Percentiles rank a stretch among this genome's conserved stretches.
These are phyloP conservation scores for Glaciozyma martinii DNA, from an alignment of 768 basidiomycete genomes.

Conservation along the genomic window DNA sequence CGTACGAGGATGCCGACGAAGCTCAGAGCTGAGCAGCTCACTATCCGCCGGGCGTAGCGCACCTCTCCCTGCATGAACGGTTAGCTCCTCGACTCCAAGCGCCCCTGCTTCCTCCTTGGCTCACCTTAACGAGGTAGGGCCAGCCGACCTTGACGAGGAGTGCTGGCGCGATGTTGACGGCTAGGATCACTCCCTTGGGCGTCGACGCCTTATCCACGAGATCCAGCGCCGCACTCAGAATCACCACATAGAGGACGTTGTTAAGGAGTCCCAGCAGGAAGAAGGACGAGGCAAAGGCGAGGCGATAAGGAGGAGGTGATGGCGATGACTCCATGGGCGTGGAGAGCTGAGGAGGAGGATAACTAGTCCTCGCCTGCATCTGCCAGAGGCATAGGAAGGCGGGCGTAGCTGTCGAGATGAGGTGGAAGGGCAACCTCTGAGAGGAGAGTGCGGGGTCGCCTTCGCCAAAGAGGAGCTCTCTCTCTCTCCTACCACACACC, in stretches of 20 bases:
- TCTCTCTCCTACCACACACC: too few relatives aligned
- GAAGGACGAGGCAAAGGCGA: conserved; percentile 13
- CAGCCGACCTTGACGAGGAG: conserved; percentile 80
- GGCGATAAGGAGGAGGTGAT: background rate
- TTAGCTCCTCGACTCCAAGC: background rate
- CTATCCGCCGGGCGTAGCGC: conserved; percentile 63
- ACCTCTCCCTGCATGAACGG: conserved; percentile 51
- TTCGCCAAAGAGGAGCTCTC: too few relatives aligned
- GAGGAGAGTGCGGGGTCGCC: too few relatives aligned
- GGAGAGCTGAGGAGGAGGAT: too few relatives aligned
- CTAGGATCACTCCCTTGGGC: conserved; percentile 87
- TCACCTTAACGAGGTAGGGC: conserved; percentile 68
- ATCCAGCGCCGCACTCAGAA: conserved; percentile 89
- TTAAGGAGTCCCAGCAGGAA: conserved; percentile 33
- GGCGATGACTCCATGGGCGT: background rate
- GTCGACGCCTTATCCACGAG: conserved; percentile 52
- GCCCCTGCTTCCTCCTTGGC: background rate
- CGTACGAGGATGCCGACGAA: conserved; percentile 80
- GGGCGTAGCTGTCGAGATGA: too few relatives aligned
- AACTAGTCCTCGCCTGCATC: too few relatives aligned
- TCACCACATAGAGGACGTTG: conserved; percentile 64
- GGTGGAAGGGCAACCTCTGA: too few relatives aligned
- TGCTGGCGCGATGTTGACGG: conserved; percentile 88
- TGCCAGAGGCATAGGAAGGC: too few relatives aligned
- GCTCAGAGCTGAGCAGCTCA: conserved; percentile 66